Conservation (phyloP, 345 rosid species). For the Boechera divaricarpa region DNA sequence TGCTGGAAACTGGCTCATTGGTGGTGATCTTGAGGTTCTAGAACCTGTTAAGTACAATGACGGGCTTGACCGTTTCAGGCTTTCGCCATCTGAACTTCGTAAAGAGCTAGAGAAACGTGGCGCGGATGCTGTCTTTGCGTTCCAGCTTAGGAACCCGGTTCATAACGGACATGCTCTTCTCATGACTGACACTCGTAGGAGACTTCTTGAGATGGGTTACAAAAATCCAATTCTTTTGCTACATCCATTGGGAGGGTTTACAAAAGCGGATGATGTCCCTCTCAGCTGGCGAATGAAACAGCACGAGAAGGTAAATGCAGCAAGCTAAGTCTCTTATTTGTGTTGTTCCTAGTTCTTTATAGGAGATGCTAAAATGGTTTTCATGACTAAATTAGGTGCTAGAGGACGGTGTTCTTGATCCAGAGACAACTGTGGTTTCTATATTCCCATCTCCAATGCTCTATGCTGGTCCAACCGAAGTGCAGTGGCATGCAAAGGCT, state of each 20-base stretch:
- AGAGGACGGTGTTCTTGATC: conserved; percentile 98
- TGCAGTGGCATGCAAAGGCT: conserved; percentile 98
- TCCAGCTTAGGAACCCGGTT: conserved; percentile 97
- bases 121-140: conserved; percentile 96
- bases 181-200: conserved; percentile 88
- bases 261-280: conserved; percentile 97
- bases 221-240: conserved; percentile 89
- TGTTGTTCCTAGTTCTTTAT: neutral
- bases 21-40: conserved; percentile 90
- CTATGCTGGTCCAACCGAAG: conserved; percentile 98
- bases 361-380: conserved; percentile 18
- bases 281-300: conserved; percentile 95
- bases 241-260: conserved; percentile 93
- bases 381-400: conserved; percentile 60
- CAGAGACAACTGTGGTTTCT: conserved; percentile 92
- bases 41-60: conserved; percentile 84
- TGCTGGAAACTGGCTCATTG: conserved; percentile 90
- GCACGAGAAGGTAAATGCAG: conserved; percentile 75
- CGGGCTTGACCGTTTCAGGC: conserved; percentile 81
- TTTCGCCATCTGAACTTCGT: conserved; percentile 79
- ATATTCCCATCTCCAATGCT: conserved; percentile 99
- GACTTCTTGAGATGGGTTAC: conserved; percentile 96
- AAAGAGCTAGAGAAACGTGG: conserved; percentile 77
- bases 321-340: neutral
- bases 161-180: conserved; percentile 96